Percentiles rank a stretch among this genome's conserved stretches.
Conservation (phyloP, 495 filamentous ascomycete species). For the Talaromyces thailandensis region DNA sequence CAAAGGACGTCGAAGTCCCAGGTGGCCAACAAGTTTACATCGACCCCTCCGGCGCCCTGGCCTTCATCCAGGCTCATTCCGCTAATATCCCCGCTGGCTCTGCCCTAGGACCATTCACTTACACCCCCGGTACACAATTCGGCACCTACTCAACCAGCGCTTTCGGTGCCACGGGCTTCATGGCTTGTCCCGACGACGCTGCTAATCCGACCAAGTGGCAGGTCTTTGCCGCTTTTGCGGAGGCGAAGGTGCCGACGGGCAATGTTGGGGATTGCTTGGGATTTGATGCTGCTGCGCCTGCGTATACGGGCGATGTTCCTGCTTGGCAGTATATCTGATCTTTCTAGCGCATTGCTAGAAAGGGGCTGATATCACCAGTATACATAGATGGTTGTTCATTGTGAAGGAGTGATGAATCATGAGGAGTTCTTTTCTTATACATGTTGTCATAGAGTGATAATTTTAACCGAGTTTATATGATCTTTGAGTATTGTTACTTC, state of each 20-base stretch:
- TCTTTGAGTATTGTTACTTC: no score
- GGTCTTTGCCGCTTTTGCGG: constrained; percentile 30
- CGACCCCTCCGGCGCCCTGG: constrained; percentile 41
- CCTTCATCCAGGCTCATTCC: constrained; percentile 54
- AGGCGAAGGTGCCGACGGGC: constrained; percentile 31
- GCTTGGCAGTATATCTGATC: constrained; percentile 36
- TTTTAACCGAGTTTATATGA: neutral
- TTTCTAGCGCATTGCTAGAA: neutral
- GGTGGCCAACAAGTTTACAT: constrained; percentile 61
- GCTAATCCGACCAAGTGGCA: constrained; percentile 20
- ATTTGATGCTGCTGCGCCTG: constrained; percentile 26
- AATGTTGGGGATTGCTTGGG: constrained; percentile 29
- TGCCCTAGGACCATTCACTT: constrained; percentile 32
- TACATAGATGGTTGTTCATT: neutral
- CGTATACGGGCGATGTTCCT: constrained; percentile 17
- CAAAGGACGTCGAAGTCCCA: constrained; percentile 45
- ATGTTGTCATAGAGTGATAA: neutral
- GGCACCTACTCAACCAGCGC: constrained; percentile 21
- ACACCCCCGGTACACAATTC: constrained; percentile 17
- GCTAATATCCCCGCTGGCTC: constrained; percentile 46
- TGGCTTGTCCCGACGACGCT: constrained; percentile 32
- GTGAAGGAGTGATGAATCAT: neutral
- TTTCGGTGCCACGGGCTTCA: constrained; percentile 27
- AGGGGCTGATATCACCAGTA: neutral
- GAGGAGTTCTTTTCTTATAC: neutral